A percentile compares a stretch with the other conserved stretches of the same genome.
These are phyloP conservation scores for Fraxinus paxiana DNA, from an alignment of 305 asterid species.

Conservation along the genomic window DNA sequence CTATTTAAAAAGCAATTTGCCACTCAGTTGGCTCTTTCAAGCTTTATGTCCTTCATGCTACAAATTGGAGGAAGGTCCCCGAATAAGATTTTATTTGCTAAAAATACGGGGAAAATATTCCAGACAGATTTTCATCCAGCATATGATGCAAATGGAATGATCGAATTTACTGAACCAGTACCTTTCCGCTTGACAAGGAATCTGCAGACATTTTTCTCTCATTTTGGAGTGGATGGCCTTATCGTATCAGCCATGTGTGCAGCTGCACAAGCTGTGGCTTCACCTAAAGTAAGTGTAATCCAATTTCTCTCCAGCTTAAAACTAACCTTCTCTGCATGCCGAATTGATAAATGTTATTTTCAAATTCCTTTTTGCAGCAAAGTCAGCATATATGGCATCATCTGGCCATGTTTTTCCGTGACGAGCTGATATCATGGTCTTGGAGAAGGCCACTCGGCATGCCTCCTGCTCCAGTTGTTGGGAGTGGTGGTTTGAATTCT, in stretches of 20 bases:
- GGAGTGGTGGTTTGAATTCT: slow-evolving; percentile 41
- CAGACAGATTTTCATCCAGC: slow-evolving; percentile 99
- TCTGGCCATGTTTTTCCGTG: slow-evolving; percentile 97
- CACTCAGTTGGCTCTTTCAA: slow-evolving; percentile 89
- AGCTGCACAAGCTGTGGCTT: slow-evolving; percentile 94
- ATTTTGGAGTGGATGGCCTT: slow-evolving; percentile 96
- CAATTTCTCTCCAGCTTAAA: background rate
- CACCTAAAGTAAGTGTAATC: slow-evolving; percentile 68
- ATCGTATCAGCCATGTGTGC: slow-evolving; percentile 94
- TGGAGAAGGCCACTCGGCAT: slow-evolving; percentile 94
- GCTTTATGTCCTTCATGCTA: slow-evolving; percentile 93
- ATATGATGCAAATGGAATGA: slow-evolving; percentile 92
- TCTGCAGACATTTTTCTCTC: slow-evolving; percentile 91
- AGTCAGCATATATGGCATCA: slow-evolving; percentile 94
- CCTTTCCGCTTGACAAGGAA: slow-evolving; percentile 97
- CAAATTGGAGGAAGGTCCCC: slow-evolving; percentile 99
- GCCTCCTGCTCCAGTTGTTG: slow-evolving; percentile 68
- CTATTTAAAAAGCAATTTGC: slow-evolving; percentile 97
- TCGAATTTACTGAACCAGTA: slow-evolving; percentile 90
- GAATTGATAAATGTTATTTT: slow-evolving; percentile 9
- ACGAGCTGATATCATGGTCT: slow-evolving; percentile 94
- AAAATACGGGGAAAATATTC: slow-evolving; percentile 94
- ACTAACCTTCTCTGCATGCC: background rate
- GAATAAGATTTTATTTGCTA: slow-evolving; percentile 90
- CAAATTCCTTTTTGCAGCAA: slow-evolving; percentile 58